Conservation (phyloP, 164 flowering plant species). For the Aristolochia contorta region DNA sequence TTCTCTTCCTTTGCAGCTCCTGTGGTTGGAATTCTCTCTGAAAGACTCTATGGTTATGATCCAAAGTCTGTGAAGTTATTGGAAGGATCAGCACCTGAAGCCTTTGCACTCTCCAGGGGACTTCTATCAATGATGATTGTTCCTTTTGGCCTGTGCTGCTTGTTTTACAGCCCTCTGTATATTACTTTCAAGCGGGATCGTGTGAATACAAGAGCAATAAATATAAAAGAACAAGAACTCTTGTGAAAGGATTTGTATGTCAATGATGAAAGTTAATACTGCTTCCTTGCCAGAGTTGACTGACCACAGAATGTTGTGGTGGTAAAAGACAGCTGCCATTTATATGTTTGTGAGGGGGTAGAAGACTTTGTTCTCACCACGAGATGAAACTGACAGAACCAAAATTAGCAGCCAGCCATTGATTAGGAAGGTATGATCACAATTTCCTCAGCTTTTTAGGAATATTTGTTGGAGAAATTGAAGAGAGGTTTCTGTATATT, state of each 20-base stretch:
- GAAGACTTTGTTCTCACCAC: not conserved
- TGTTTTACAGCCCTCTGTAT: constrained; percentile 81
- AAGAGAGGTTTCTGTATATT: too few relatives aligned
- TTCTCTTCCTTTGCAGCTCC: constrained; percentile 97
- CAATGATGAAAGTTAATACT: too few relatives aligned
- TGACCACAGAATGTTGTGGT: too few relatives aligned
- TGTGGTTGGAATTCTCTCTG: constrained; percentile 80
- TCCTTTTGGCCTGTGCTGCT: constrained; percentile 75
- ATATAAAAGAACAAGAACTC: constrained; percentile 50
- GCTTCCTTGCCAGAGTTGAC: too few relatives aligned
- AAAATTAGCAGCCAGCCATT: not conserved
- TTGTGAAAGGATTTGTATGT: not conserved
- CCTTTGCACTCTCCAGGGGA: constrained; percentile 78
- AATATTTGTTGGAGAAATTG: too few relatives aligned
- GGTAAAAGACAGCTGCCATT: too few relatives aligned
- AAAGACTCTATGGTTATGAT: constrained; percentile 78
- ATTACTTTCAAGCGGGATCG: constrained; percentile 49
- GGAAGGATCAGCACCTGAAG: constrained; percentile 57
- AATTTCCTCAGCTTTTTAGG: too few relatives aligned
- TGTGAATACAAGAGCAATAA: constrained; percentile 43
- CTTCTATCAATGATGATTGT: constrained; percentile 83
- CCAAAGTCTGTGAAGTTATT: constrained; percentile 46
- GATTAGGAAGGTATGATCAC: too few relatives aligned
- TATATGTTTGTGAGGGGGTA: not conserved
- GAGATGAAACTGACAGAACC: not conserved